Percentiles rank a stretch among this genome's conserved stretches.
Conservation (phyloP, 1,139 yeast species). For the Scheffersomyces segobiensis region DNA sequence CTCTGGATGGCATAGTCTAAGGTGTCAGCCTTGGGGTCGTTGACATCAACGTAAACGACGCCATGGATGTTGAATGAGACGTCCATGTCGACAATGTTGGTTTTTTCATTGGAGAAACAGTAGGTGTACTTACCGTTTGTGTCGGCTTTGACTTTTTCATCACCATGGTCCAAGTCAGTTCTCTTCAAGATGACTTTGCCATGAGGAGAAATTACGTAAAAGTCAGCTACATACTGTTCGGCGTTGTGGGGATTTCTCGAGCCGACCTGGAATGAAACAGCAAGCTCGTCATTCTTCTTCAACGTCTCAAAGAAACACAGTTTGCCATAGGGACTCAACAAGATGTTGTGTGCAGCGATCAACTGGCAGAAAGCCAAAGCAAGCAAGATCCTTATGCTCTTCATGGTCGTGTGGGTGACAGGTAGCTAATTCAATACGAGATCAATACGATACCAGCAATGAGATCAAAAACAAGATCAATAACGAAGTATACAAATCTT, state of each 20-base stretch:
- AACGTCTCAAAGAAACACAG: slow-evolving; percentile 87
- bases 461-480: background rate
- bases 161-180: slow-evolving; percentile 76
- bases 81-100: slow-evolving; percentile 75
- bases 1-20: slow-evolving; percentile 83
- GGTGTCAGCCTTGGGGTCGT: slow-evolving; percentile 78
- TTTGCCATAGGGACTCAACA: slow-evolving; percentile 81
- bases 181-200: slow-evolving; percentile 54
- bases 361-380: slow-evolving; percentile 15
- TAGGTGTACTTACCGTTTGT: slow-evolving; percentile 75
- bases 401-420: background rate
- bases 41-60: slow-evolving; percentile 81
- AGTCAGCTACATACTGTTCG: slow-evolving; percentile 77
- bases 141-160: slow-evolving; percentile 64
- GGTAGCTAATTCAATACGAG: background rate
- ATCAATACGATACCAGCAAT: background rate
- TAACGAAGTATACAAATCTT: background rate
- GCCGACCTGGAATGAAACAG: slow-evolving; percentile 92
- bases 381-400: background rate
- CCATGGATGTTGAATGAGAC: slow-evolving; percentile 96
- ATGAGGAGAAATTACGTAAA: slow-evolving; percentile 62
- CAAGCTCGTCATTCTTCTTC: slow-evolving; percentile 81
- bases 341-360: slow-evolving; percentile 70
- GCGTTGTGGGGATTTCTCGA: slow-evolving; percentile 80
- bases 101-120: slow-evolving; percentile 88